Evolutionary conservation across 176 grass and related monocot genomes (phyloP), one percentile per base, ranked within the genome.

Genomic region (Leersia perrieri): DNA sequence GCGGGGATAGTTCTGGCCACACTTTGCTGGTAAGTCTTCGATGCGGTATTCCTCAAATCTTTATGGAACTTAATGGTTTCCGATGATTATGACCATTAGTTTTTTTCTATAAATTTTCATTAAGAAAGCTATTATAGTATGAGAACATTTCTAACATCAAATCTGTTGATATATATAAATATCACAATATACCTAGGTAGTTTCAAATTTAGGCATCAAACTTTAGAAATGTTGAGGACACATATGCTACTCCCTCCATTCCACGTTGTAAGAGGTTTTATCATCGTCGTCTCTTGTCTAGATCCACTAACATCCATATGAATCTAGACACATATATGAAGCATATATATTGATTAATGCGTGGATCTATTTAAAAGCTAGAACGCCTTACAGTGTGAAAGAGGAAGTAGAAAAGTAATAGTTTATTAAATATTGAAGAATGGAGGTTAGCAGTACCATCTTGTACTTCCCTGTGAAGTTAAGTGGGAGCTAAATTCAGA

Each of bases 1-100:
- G 84, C 90, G 66, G 96, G 96, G 77, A 88, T 88, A 61, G 60
- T 91, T 84, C 82, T 99, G 78, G 84, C 96, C 15, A 99, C 96
- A 79, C 86, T 90, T 75, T 94, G 88, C 86, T 98, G 95, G 95
- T 98, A 97, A 84, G 90, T 39, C 3, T 87, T 63, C 63, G 11
- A 38, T 32, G 5, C 15, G 13, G 5, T 71, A 39, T 2, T 20
- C 31, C 7, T 58, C 22, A 33, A 73, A 44, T 27, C 3, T 12
- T 86, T 34, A 41, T 85, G 27, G 3, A 63, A 65, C 26, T 55
- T 41, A 57, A 75, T 11, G 5, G 42, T 63, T 36, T 7, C 16
- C 1, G 18, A 53, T 58, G 53, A 25, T 9, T 7, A 58, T 53
- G 6, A n/a, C 49, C 53, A 58, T 58, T 58, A 25, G 25, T n/a